Evolutionary conservation across 306 rosid species (phyloP).

Genomic region (Prunus fruticosa): DNA sequence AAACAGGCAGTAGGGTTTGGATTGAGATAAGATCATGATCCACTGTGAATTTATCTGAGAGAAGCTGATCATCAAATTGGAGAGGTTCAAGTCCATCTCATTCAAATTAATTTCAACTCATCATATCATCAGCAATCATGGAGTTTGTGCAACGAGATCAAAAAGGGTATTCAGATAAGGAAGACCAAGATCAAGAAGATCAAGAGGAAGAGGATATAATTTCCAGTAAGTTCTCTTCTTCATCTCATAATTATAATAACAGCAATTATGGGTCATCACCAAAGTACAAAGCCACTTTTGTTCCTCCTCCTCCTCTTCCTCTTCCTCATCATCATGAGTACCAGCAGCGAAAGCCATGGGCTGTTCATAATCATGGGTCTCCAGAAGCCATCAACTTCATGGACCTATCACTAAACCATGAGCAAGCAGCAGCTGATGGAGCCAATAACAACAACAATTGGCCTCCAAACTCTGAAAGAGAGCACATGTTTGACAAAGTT

Average conservation of each 20-base stretch:
- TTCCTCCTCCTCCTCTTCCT: neutral
- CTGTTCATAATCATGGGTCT: neutral
- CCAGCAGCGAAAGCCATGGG: neutral
- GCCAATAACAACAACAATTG: neutral
- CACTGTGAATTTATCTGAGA: no score
- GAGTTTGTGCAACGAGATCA: conserved; percentile 47
- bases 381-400: conserved; percentile 20
- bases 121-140: conserved; percentile 36
- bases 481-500: conserved; percentile 86
- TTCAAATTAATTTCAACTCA: neutral
- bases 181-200: conserved; percentile 40
- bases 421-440: neutral
- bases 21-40: no score
- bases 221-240: conserved; percentile 4
- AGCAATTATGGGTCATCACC: neutral
- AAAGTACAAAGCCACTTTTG: neutral
- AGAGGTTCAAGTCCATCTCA: neutral
- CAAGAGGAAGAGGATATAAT: conserved; percentile 20
- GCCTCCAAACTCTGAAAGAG: conserved; percentile 39
- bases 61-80: no score
- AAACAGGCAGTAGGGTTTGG: no score
- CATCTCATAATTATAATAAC: neutral
- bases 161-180: conserved; percentile 41
- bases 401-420: conserved; percentile 2
- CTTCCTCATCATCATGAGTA: neutral